These are phyloP conservation scores for Heimioporus sp. DNA, from an alignment of 768 basidiomycete species.

Conservation along the genomic window DNA sequence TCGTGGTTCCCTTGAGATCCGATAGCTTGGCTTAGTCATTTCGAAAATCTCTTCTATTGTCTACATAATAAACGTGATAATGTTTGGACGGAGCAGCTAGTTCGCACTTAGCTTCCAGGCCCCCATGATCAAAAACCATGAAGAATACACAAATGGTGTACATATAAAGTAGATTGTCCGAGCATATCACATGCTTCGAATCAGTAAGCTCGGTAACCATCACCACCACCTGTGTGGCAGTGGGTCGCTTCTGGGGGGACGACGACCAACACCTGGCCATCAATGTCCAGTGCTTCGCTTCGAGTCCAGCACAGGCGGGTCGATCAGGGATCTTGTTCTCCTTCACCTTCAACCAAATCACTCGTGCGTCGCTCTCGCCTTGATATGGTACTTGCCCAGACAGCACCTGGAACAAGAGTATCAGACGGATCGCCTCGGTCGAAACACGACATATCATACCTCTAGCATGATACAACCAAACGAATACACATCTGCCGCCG, in stretches of 20 bases:
- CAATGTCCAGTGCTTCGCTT: neutral
- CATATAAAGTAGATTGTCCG: too few species aligned
- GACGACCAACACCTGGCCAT: neutral
- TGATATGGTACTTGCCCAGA: conserved; percentile 1
- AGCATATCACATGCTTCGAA: neutral
- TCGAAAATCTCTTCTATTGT: too few species aligned
- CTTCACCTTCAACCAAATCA: neutral
- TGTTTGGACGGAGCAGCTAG: too few species aligned
- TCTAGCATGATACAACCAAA: too few species aligned
- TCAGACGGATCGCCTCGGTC: too few species aligned
- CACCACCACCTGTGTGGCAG: neutral
- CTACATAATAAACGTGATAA: too few species aligned
- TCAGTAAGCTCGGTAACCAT: neutral
- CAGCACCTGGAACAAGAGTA: neutral
- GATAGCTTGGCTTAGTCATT: too few species aligned
- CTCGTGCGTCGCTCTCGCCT: neutral
- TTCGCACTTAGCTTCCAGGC: too few species aligned
- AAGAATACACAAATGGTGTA: neutral
- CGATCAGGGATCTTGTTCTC: neutral
- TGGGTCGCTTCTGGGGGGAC: neutral
- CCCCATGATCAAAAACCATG: neutral
- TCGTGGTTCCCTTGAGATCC: too few species aligned
- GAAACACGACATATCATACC: too few species aligned
- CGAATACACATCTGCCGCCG: too few species aligned
- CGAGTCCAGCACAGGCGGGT: neutral